A percentile compares a stretch with the other conserved stretches of the same genome.
phyloP scores from a whole-genome alignment of 2,329 filamentous ascomycete genomes.

The Aspergillus fumigatiaffinis region DNA sequence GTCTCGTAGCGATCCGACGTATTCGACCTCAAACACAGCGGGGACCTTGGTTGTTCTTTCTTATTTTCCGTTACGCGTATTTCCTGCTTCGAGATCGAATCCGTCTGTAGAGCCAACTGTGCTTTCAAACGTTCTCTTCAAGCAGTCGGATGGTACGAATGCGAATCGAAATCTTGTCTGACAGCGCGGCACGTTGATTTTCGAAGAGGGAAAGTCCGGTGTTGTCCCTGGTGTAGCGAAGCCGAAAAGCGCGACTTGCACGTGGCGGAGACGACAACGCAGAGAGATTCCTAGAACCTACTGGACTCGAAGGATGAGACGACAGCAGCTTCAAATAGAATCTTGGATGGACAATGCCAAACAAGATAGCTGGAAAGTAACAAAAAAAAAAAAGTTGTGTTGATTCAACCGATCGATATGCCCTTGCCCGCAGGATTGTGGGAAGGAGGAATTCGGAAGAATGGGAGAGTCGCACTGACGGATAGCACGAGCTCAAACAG shows the following conservation, averaged over 20 bases:
- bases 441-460: slow-evolving; percentile 15
- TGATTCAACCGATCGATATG: slow-evolving; percentile 17
- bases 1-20: slow-evolving; percentile 1
- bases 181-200: slow-evolving; percentile 3
- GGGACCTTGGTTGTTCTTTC: neutral
- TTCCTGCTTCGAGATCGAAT: slow-evolving; percentile 8
- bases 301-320: neutral
- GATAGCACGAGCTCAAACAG: slow-evolving; percentile 19
- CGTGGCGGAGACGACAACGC: slow-evolving; percentile 17
- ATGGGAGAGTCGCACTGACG: slow-evolving; percentile 19
- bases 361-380: neutral
- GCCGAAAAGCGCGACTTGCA: slow-evolving; percentile 24
- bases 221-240: slow-evolving; percentile 20
- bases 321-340: neutral
- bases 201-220: slow-evolving; percentile 5
- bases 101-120: slow-evolving; percentile 10
- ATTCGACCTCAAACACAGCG: slow-evolving; percentile 2
- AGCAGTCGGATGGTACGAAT: slow-evolving; percentile 4
- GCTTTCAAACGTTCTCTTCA: slow-evolving; percentile 4
- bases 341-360: neutral
- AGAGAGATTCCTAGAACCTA: neutral
- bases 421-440: slow-evolving; percentile 17
- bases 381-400: slow-evolving; percentile 6
- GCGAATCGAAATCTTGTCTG: slow-evolving; percentile 6
- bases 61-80: slow-evolving; percentile 1